phyloP scores from a whole-genome alignment of 2,329 filamentous ascomycete genomes.

The Aureobasidium sp. region DNA sequence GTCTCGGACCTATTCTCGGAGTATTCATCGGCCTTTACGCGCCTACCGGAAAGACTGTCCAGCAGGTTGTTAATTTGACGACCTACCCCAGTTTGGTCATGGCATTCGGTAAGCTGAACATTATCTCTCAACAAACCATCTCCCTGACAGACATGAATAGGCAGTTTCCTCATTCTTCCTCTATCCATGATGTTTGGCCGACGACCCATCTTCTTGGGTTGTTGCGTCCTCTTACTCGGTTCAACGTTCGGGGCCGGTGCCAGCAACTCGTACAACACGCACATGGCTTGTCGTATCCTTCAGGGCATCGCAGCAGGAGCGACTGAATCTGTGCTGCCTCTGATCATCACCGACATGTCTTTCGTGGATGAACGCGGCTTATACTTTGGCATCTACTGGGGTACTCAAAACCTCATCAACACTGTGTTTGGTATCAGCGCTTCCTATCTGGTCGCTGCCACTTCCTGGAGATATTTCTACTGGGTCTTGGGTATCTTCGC shows the following conservation, averaged over 20 bases:
- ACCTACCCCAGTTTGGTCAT: constrained; percentile 36
- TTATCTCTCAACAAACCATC: neutral
- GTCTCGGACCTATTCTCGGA: constrained; percentile 37
- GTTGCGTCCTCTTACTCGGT: constrained; percentile 26
- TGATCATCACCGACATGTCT: constrained; percentile 35
- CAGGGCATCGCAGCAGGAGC: constrained; percentile 33
- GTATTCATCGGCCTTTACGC: constrained; percentile 31
- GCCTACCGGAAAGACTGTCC: constrained; percentile 21
- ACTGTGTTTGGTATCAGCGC: constrained; percentile 29
- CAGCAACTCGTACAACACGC: constrained; percentile 30
- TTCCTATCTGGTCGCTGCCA: constrained; percentile 31
- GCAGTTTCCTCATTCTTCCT: constrained; percentile 34
- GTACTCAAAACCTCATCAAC: constrained; percentile 32
- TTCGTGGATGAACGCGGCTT: constrained; percentile 36
- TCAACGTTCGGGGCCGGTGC: constrained; percentile 31
- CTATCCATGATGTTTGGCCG: constrained; percentile 34
- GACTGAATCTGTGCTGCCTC: constrained; percentile 35
- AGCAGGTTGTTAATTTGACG: constrained; percentile 30
- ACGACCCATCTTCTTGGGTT: constrained; percentile 31
- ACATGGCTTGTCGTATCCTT: constrained; percentile 34
- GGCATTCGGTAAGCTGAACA: constrained; percentile 27
- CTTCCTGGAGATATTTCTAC: constrained; percentile 39
- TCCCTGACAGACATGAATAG: neutral
- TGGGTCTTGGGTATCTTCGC: constrained; percentile 34
- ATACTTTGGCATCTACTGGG: constrained; percentile 36